Evolutionary conservation across 208 protist genomes (phyloP), one percentile per base, ranked within the genome.

Genomic region (Crithidia mellificae): DNA sequence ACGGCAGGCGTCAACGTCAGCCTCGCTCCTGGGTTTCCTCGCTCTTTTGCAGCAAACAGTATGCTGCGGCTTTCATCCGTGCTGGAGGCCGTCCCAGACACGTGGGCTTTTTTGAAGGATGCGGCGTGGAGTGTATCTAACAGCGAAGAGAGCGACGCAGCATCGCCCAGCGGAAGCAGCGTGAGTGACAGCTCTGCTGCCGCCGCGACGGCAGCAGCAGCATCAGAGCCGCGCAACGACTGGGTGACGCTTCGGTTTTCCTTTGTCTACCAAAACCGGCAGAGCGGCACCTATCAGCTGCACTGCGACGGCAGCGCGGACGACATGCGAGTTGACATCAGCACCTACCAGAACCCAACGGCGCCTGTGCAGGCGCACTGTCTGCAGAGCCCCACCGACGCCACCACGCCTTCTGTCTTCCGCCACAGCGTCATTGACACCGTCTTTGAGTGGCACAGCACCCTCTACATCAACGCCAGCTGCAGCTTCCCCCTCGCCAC

Each of bases 301-400:
- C 79, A 84, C 68, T 84, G 79, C 63, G 73, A 74, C 64, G 74
- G 79, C 27, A 77, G 71, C 43, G 53, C 39, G 8, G 71, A 73
- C n/a, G 67, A 73, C n/a, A 63, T 75, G 67, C 61, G 67, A 5
- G 30, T 68, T 12, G 39, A 44, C 27, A 32, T 63, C 51, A 29
- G 32, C 24, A 44, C 61, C 11, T 57, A 30, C 46, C 32, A 17
- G 6, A 41, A 61, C 43, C 30, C 39, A 14, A 1, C 1, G 9
- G 36, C 36, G 0, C 25, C 56, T 9, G 47, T 69, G 47, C 25
- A 39, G 1, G 56, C 44, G 0, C 55, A 64, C 38, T 65, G 58
- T 53, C 34, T 59, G 15, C 30, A 41, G 14, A 58, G 30, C 22
- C 20, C 36, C 20, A 46, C 0, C 50, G 30, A 7, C 24, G 27